Percentiles rank a stretch among this genome's conserved stretches.
Conservation (phyloP, 805 yeast genomes). For the Candida pini region DNA sequence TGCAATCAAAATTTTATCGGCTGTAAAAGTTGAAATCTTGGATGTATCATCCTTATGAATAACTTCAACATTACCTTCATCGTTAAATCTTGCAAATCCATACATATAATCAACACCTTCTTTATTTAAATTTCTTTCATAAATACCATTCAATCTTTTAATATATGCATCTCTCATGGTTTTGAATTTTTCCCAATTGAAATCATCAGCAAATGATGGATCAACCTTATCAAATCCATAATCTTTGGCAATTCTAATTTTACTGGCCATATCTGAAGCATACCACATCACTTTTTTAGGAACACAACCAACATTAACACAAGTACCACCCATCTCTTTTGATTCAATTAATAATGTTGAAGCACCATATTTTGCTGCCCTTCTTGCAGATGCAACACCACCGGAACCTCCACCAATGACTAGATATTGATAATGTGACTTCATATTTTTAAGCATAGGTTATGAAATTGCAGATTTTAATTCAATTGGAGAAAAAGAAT, state of each 20-base stretch:
- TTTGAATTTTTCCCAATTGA: constrained; percentile 81
- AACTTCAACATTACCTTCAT: constrained; percentile 75
- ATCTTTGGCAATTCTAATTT: constrained; percentile 65
- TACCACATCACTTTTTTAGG: constrained; percentile 99
- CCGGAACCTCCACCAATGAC: constrained; percentile 99
- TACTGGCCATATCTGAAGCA: constrained; percentile 83
- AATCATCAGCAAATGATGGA: constrained; percentile 48
- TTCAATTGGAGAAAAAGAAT: not conserved
- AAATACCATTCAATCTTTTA: constrained; percentile 83
- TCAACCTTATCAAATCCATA: constrained; percentile 71
- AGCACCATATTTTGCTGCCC: constrained; percentile 93
- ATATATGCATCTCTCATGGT: constrained; percentile 90
- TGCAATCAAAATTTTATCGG: constrained; percentile 81
- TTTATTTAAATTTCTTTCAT: constrained; percentile 76
- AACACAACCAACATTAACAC: constrained; percentile 99
- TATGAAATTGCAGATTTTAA: not conserved
- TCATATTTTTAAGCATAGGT: constrained; percentile 27
- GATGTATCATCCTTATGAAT: constrained; percentile 55
- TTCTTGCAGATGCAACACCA: constrained; percentile 97
- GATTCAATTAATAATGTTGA: constrained; percentile 80
- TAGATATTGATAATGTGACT: constrained; percentile 73
- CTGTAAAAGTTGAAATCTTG: constrained; percentile 50
- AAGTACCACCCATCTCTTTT: constrained; percentile 88
- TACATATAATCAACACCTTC: constrained; percentile 85
- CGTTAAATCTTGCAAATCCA: constrained; percentile 79